Evolutionary conservation across 306 rosid genomes (phyloP), one percentile per base, ranked within the genome.

Genomic region (Fragaria ananassa): DNA sequence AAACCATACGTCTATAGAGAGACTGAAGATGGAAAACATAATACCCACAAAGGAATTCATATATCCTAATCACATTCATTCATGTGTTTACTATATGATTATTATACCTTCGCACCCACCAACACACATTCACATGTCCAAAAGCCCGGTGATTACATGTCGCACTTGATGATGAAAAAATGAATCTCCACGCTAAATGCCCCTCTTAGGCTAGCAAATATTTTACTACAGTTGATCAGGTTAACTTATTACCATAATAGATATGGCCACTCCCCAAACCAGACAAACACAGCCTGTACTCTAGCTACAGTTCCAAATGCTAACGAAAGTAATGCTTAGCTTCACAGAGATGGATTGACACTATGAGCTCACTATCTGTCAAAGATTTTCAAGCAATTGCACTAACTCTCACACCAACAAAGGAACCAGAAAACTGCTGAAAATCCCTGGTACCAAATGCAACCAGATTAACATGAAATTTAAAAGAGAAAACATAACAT

Each of bases 321-420:
- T 13, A 61, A 61, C 2, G 15, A 21, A 58, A 29, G 41, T 6
- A 29, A 21, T 29, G 41, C 41, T 14, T 27, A 29, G 66, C 8
- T 27, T 13, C 18, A 29, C 67, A 29, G 17, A 61, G 39, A 29
- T 29, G 67, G 41, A 2, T 13, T 61, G 19, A 61, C 41, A 61
- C 41, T 34, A 17, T 63, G 68, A 17, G 44, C n/a, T 34, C 44
- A 63, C 44, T 21, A 68, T 29, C 29, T 17, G 23, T 31, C n/a
- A 17, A 35, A 53, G 35, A 15, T 35, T 63, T 71, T 39, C 39
- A 72, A 72, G 76, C 56, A 74, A 18, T 74, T 42, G 21, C 75
- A 54, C 46, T 3, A 29, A 45, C 4, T 13, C 44, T 18, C 3
- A 34, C n/a, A 31, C 68, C 27, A 42, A 58, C 11, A 18, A 27